phyloP scores from a whole-genome alignment of 805 yeast species.

The Lachancea cidri region DNA sequence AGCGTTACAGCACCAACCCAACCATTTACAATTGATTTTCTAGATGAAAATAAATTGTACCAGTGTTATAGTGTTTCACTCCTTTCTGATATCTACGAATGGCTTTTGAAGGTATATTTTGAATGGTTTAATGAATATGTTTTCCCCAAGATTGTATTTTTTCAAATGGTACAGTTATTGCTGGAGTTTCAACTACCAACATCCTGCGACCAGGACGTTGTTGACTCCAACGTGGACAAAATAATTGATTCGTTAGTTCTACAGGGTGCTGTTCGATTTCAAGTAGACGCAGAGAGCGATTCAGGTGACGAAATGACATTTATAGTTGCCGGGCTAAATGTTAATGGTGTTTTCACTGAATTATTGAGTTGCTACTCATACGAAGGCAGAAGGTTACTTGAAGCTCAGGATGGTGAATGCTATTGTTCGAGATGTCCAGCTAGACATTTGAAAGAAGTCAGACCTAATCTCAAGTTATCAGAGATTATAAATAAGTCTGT shows the following conservation, averaged over 20 bases:
- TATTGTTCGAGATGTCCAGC: constrained; percentile 15
- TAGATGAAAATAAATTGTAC: constrained; percentile 45
- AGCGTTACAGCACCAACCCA: constrained; percentile 45
- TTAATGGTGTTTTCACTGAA: constrained; percentile 34
- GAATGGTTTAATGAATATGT: constrained; percentile 50
- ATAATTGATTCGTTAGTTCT: constrained; percentile 40
- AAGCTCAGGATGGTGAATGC: constrained; percentile 7
- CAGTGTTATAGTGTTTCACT: constrained; percentile 44
- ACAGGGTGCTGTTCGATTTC: constrained; percentile 41
- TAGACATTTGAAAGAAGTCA: constrained; percentile 4
- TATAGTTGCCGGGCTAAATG: constrained; percentile 32
- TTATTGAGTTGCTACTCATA: constrained; percentile 33
- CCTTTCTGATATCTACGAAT: constrained; percentile 44
- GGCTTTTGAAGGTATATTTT: constrained; percentile 46
- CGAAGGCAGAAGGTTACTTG: constrained; percentile 4
- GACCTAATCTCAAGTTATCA: constrained; percentile 30
- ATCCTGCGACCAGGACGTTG: constrained; percentile 45
- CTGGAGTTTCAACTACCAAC: constrained; percentile 47
- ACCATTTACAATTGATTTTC: constrained; percentile 49
- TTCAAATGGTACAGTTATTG: constrained; percentile 46
- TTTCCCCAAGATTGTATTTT: constrained; percentile 48
- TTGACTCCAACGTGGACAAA: constrained; percentile 44
- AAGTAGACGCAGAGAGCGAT: constrained; percentile 26
- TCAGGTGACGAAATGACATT: constrained; percentile 31
- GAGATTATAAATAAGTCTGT: constrained; percentile 33